phyloP scores from a whole-genome alignment of 768 basidiomycete genomes.

The Boletellus sp. region DNA sequence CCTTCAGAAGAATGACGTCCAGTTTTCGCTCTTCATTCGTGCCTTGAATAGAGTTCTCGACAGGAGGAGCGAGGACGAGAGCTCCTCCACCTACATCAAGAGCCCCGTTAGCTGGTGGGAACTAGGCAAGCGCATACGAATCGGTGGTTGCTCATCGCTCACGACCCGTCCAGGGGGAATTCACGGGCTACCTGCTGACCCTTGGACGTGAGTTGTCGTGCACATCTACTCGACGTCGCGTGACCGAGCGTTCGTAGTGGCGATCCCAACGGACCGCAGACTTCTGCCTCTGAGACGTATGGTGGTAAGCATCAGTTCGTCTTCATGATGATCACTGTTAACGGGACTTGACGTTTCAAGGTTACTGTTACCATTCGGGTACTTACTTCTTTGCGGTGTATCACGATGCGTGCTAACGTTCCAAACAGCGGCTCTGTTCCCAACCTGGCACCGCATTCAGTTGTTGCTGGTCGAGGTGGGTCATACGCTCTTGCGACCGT shows the following conservation, averaged over 20 bases:
- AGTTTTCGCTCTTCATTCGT: too few relatives aligned
- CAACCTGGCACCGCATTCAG: constrained; percentile 19
- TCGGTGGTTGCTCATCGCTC: not conserved
- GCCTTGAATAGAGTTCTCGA: too few relatives aligned
- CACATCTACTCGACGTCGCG: not conserved
- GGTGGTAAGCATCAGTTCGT: not conserved
- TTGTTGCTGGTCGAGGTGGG: constrained; percentile 14
- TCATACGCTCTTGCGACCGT: not conserved
- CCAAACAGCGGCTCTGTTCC: constrained; percentile 18
- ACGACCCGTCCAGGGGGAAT: constrained; percentile 7
- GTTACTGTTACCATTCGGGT: constrained; percentile 21
- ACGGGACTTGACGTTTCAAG: constrained; percentile 2
- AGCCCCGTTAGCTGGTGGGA: constrained; percentile 11
- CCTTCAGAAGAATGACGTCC: too few relatives aligned
- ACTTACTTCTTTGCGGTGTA: not conserved
- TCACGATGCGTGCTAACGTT: not conserved
- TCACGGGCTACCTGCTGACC: constrained; percentile 15
- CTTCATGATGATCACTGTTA: not conserved
- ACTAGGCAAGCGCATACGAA: constrained; percentile 5
- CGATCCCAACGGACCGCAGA: constrained; percentile 12
- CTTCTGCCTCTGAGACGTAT: constrained; percentile 4
- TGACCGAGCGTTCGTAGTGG: constrained; percentile 7
- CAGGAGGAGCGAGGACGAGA: too few relatives aligned
- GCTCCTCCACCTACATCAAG: too few relatives aligned
- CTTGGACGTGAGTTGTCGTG: constrained; percentile 8